Evolutionary conservation across 768 basidiomycete genomes (phyloP), one percentile per base, ranked within the genome.

Genomic region (Pleurotus pulmonarius): DNA sequence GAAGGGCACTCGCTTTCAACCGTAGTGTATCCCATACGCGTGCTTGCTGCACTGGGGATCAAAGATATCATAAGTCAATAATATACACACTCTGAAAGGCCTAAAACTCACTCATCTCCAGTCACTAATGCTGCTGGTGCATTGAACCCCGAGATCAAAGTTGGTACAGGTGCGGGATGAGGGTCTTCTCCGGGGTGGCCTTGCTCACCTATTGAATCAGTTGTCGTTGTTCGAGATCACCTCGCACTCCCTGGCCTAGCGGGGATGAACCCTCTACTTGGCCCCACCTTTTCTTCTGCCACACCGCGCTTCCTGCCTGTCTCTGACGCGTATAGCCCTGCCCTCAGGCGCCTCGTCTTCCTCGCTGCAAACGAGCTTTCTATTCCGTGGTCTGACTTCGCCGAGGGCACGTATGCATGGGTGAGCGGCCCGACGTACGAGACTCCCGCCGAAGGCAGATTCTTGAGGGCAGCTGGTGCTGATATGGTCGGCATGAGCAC

Each of bases 401-500:
- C 81, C 2, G 93, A 94, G 66, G 93, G 94, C 0, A 83, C 81
- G 2, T 95, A 95, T 62, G 92, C 92, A 1, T 95, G 91, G 90
- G 93, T 95, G 46, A 81, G 85, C 26, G 93, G 94, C 0, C 93
- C 94, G 12, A 90, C 91, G 6, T 95, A 95, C 65, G 93, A 95
- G 71, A 91, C 90, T 0, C 85, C 88, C 2, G 92, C 91, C 0
- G 93, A 96, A 63, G 93, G 92, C 29, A 76, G 86, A 47, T 85
- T 94, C 71, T 72, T 95, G 40, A 74, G 88, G 13, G 70, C 72
- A 6, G 84, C 83, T 0, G 93, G 93, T 3, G 93, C 88, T 1
- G 91, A 92, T 62, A 88, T 94, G n/a, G 93, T 94, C 1, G 93
- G 93, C 1, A 95, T 95, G 93, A 92, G 90, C 61, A 95, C 94